Conservation (phyloP, 192 early-diverging fungal genomes). For the Backusella circina region DNA sequence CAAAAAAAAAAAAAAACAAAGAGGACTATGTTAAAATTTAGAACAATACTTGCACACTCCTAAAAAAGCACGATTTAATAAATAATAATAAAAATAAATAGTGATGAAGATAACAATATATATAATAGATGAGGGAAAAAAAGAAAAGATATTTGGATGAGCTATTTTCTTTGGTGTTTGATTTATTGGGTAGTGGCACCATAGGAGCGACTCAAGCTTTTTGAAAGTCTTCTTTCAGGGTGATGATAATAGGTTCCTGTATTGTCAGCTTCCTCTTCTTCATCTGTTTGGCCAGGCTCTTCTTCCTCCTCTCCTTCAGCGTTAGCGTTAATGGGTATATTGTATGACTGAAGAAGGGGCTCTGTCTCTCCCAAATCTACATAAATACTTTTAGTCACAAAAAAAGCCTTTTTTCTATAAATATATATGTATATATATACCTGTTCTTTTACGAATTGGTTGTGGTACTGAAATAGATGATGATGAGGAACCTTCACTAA, state of each 20-base stretch:
- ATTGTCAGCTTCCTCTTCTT: slow-evolving; percentile 29
- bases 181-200: not conserved
- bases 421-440: not conserved
- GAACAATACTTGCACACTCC: not conserved
- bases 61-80: not conserved
- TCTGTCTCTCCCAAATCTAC: slow-evolving; percentile 2
- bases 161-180: not conserved
- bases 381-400: not conserved
- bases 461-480: not conserved
- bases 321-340: not conserved
- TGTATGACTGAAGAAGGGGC: not conserved
- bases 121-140: not conserved
- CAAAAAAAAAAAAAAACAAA: not conserved
- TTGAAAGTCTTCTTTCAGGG: slow-evolving; percentile 32
- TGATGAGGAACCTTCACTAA: not conserved
- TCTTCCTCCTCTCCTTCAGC: not conserved
- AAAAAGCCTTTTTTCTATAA: not conserved
- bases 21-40: not conserved
- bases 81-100: not conserved
- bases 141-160: not conserved
- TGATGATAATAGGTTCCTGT: slow-evolving; percentile 45
- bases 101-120: not conserved
- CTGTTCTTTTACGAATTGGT: not conserved
- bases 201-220: slow-evolving; percentile 5
- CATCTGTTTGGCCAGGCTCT: slow-evolving; percentile 14